Conservation (phyloP, 148 eudicot genomes). For the Mesembryanthemum crystallinum region DNA sequence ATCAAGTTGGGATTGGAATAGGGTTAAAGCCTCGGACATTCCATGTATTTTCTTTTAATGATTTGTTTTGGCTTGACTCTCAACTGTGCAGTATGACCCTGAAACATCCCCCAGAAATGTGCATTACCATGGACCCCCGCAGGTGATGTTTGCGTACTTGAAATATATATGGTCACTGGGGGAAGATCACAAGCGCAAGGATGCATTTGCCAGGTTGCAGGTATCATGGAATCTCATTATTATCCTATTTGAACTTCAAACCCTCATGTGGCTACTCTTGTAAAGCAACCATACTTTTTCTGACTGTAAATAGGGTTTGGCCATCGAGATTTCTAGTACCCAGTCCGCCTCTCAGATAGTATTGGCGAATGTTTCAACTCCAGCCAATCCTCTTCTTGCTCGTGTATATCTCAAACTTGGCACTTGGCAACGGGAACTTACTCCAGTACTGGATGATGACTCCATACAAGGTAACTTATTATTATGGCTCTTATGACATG, state of each 20-base stretch:
- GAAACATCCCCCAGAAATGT: conserved; percentile 70
- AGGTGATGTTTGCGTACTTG: conserved; percentile 85
- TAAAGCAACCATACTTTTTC: neutral
- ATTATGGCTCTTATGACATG: neutral
- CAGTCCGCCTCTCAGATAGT: conserved; percentile 39
- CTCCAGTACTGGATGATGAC: conserved; percentile 67
- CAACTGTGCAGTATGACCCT: conserved; percentile 72
- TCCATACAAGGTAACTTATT: conserved; percentile 54
- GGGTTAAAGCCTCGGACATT: neutral
- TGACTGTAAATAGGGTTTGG: conserved; percentile 51
- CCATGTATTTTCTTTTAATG: neutral
- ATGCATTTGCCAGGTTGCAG: conserved; percentile 84
- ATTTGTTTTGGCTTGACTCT: conserved; percentile 12
- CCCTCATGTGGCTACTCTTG: neutral
- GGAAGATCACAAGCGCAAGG: conserved; percentile 88
- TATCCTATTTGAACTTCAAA: neutral
- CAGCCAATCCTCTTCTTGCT: conserved; percentile 62
- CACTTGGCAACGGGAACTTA: conserved; percentile 82
- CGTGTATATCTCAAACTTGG: conserved; percentile 88
- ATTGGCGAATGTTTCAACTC: conserved; percentile 37
- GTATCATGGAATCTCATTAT: conserved; percentile 29
- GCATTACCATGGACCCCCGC: conserved; percentile 78
- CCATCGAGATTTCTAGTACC: conserved; percentile 58
- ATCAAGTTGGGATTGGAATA: no score
- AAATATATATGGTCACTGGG: conserved; percentile 97